phyloP scores from a whole-genome alignment of 2,329 filamentous ascomycete genomes.

The Tolypocladium guangdongense region DNA sequence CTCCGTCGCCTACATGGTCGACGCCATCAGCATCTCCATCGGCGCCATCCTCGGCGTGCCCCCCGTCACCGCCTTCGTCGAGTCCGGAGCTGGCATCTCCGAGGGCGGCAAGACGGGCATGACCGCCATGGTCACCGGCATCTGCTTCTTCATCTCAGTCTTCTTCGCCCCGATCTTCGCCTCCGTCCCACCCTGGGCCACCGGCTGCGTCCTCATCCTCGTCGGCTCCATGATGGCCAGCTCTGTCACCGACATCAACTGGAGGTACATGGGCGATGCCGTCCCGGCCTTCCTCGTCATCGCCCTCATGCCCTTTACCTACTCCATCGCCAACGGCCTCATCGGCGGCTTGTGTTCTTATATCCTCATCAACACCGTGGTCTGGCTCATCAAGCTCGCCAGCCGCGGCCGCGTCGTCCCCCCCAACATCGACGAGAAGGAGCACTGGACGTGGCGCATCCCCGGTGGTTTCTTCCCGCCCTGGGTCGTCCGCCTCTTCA shows the following conservation, averaged over 20 bases:
- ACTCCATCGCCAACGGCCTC: slow-evolving; percentile 77
- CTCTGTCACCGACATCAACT: slow-evolving; percentile 75
- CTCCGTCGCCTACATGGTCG: slow-evolving; percentile 72
- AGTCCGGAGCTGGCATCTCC: slow-evolving; percentile 81
- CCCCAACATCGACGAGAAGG: slow-evolving; percentile 63
- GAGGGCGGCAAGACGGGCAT: slow-evolving; percentile 79
- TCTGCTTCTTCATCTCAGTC: slow-evolving; percentile 78
- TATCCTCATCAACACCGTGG: slow-evolving; percentile 59
- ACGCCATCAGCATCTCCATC: slow-evolving; percentile 68
- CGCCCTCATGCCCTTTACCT: slow-evolving; percentile 80
- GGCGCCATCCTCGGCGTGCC: slow-evolving; percentile 68
- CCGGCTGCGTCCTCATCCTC: slow-evolving; percentile 76
- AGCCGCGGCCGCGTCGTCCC: slow-evolving; percentile 63
- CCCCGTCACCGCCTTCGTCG: slow-evolving; percentile 78
- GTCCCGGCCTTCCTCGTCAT: slow-evolving; percentile 79
- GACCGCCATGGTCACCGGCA: slow-evolving; percentile 66
- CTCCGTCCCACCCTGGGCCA: slow-evolving; percentile 81
- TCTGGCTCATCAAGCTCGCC: slow-evolving; percentile 56
- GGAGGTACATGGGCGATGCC: slow-evolving; percentile 74
- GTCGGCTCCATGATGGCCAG: slow-evolving; percentile 83
- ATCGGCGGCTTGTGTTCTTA: slow-evolving; percentile 74
- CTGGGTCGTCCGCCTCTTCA: slow-evolving; percentile 54
- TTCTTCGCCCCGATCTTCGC: slow-evolving; percentile 90
- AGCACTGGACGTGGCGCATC: slow-evolving; percentile 70
- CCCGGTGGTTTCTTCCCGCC: slow-evolving; percentile 64